phyloP scores from a whole-genome alignment of 805 yeast genomes.

The Metschnikowia lachancei region DNA sequence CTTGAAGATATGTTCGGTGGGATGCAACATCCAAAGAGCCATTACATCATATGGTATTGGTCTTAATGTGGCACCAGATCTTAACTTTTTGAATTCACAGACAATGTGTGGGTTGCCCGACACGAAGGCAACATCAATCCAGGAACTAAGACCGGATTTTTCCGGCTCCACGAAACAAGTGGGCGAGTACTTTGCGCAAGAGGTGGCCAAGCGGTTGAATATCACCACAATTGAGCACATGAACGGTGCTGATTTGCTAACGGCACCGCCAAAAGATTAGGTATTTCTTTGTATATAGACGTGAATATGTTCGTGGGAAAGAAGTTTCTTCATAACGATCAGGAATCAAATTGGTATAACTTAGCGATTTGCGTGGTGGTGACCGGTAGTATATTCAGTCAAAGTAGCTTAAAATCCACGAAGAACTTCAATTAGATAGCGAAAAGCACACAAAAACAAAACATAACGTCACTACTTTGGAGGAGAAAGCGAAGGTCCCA shows the following conservation, averaged over 20 bases:
- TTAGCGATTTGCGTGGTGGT: no score
- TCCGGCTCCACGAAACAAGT: constrained; percentile 25
- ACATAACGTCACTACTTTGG: no score
- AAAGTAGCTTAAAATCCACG: no score
- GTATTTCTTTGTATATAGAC: not conserved
- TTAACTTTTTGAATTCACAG: constrained; percentile 64
- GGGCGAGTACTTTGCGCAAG: constrained; percentile 35
- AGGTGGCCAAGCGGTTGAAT: constrained; percentile 34
- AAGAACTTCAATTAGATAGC: no score
- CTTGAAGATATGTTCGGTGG: constrained; percentile 81
- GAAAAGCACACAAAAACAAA: no score
- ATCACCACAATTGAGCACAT: constrained; percentile 36
- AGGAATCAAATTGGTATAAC: no score
- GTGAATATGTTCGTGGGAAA: not conserved
- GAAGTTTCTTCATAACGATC: no score
- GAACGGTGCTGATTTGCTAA: constrained; percentile 28
- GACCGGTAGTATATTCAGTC: no score
- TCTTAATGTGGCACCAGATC: constrained; percentile 72
- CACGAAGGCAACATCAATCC: constrained; percentile 39
- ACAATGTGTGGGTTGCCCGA: constrained; percentile 84
- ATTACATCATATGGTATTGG: constrained; percentile 90
- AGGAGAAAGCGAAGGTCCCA: constrained; percentile 14
- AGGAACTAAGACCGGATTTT: constrained; percentile 15
- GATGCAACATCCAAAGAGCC: constrained; percentile 79
- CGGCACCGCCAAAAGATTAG: not conserved